These are phyloP conservation scores for Pythium oligandrum DNA, from an alignment of 352 stramenopile species.

Conservation along the genomic window DNA sequence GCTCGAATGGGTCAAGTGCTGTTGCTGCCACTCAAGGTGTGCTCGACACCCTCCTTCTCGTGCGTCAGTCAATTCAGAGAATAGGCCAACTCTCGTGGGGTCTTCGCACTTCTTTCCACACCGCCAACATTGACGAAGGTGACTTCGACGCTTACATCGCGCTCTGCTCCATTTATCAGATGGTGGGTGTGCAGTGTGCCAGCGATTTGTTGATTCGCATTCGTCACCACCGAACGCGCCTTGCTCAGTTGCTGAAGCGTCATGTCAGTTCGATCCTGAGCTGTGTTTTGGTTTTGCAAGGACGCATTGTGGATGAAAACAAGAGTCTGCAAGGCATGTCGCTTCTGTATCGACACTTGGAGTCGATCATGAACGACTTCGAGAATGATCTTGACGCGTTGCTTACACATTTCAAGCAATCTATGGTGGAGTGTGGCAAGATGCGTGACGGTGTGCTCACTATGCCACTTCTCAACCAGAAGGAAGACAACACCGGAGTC, in stretches of 20 bases:
- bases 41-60: slow-evolving; percentile 70
- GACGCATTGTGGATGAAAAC: slow-evolving; percentile 67
- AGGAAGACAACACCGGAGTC: slow-evolving; percentile 64
- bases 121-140: slow-evolving; percentile 76
- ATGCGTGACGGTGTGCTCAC: slow-evolving; percentile 77
- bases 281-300: slow-evolving; percentile 69
- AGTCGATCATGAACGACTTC: slow-evolving; percentile 49
- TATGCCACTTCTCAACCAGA: slow-evolving; percentile 70
- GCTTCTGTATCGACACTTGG: slow-evolving; percentile 66
- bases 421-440: slow-evolving; percentile 70
- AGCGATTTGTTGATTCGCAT: slow-evolving; percentile 72
- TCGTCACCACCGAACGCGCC: slow-evolving; percentile 56
- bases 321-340: slow-evolving; percentile 78
- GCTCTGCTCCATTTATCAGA: slow-evolving; percentile 82
- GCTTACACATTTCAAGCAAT: slow-evolving; percentile 64
- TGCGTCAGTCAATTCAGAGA: slow-evolving; percentile 82
- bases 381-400: slow-evolving; percentile 65
- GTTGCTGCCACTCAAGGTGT: slow-evolving; percentile 51
- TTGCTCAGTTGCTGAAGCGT: slow-evolving; percentile 70
- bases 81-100: slow-evolving; percentile 82
- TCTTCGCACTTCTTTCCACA: slow-evolving; percentile 79
- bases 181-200: slow-evolving; percentile 49
- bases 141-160: slow-evolving; percentile 83
- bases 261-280: slow-evolving; percentile 66
- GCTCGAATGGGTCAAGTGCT: slow-evolving; percentile 43